Evolutionary conservation across 1,284 basidiomycete species (phyloP), one percentile per base, ranked within the genome.

Genomic region (Ganoderma lucidum): DNA sequence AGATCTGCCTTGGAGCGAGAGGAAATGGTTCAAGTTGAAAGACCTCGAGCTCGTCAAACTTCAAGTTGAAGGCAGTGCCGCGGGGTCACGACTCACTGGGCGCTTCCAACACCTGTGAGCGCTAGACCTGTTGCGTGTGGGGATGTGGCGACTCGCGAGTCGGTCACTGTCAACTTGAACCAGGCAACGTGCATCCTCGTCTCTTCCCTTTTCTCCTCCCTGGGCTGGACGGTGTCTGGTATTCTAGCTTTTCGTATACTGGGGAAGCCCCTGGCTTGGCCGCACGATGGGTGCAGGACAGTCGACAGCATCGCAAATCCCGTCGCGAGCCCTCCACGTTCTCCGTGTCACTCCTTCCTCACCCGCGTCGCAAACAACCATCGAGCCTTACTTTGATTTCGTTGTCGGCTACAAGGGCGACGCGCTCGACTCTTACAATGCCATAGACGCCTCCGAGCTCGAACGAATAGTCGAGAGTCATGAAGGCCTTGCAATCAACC

Each of bases 301-400:
- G 79, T 94, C 93, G 61, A 88, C 87, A 1, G 79, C 81, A 44
- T 84, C 88, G 45, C 87, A 89, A 68, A 80, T 84, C 41, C 90
- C 91, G 45, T 81, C 87, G 48, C 88, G 86, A 68, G 95, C 93
- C 6, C 86, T 96, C 19, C 95, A 97, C 78, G 92, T 95, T 72
- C 83, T 96, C 67, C 90, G 95, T 69, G 95, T 96, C 51, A 94
- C 94, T 1, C 93, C 95, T 2, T 86, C 87, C n/a, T 96, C 95
- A 1, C 95, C 95, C 19, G 93, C 95, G 0, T 93, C 94, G 10
- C 86, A 91, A 66, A 94, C 94, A 6, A 90, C 89, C 64, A 93
- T 99, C 59, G 96, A 99, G 78, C 95, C 97, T 0, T 98, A 96
- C 83, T 99, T 99, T 78, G 97, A 99, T 83, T 99, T 98, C 80